Base-by-base conservation (phyloP, 176 grass and related monocot species). In the Bromus sterilis region DNA sequence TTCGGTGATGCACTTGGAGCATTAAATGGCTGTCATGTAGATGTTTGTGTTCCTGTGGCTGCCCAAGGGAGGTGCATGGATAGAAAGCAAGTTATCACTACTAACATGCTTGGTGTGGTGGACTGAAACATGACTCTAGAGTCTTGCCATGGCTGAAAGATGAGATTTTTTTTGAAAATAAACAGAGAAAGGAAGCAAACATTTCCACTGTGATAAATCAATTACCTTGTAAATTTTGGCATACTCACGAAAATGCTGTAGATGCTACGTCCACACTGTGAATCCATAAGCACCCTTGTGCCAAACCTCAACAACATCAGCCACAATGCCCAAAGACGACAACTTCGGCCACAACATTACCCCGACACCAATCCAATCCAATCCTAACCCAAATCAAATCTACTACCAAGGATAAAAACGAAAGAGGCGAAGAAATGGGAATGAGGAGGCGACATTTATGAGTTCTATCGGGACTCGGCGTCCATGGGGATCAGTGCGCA, bases 171-270 rank as follows among this genome's bases (percentile, higher is more conserved):
- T 46, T 28, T 21, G 41, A 29, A 30, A 41, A 80, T 30, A 76
- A 78, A 87, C 58, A 53, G 75, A 69, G 10, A 80, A 29, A 88
- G 57, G 56, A 82, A 66, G 13, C 74, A 0, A 71, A 42, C 78
- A 82, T 74, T 74, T 81, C 25, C 18, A 39, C 55, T 21, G 20
- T 51, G 42, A 32, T 25, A 34, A 76, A 48, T n/a, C n/a, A n/a
- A 33, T 84, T 87, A 92, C 96, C 92, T 95, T 87, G 82, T 98
- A 98, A 82, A 98, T 98, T 73, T 98, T 95, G 66, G 93, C 84
- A 40, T 98, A 95, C 67, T 95, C 86, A 49, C 84, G 91, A 78
- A 93, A 98, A 74, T 90, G 91, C 87, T 98, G 96, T 71, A 95
- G 63, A 82, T 98, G 96, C 75, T 98, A 91, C 33, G 96, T 93